Evolutionary conservation across 163 green algal species (phyloP).

Genomic region (Scenedesmus sp.): DNA sequence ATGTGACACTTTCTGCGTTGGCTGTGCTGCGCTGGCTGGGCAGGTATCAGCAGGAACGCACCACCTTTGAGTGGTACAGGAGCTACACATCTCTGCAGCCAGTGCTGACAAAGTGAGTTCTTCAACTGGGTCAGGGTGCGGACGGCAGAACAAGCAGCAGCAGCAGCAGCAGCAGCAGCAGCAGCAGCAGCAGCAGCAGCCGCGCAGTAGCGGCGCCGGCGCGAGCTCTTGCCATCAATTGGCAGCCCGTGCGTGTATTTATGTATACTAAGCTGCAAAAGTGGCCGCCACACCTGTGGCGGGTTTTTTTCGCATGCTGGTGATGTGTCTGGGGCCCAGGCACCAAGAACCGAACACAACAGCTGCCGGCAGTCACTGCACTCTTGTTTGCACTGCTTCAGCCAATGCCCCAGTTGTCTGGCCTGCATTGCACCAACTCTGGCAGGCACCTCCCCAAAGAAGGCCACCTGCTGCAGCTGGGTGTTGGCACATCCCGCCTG

Average conservation of each 20-base stretch:
- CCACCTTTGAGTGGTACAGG: slow-evolving; percentile 55
- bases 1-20: neutral
- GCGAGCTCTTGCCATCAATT: too few species aligned
- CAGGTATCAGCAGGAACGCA: slow-evolving; percentile 37
- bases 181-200: neutral
- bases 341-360: too few species aligned
- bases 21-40: neutral
- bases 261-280: too few species aligned
- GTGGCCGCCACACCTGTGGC: too few species aligned
- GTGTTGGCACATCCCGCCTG: slow-evolving; percentile 45
- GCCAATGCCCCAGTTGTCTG: too few species aligned
- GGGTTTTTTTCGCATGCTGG: too few species aligned
- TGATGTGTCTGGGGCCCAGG: too few species aligned
- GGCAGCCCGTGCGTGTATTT: too few species aligned
- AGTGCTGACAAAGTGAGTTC: slow-evolving; percentile 31
- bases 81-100: slow-evolving; percentile 30
- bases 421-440: neutral
- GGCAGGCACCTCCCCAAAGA: slow-evolving; percentile 48
- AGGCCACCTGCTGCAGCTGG: slow-evolving; percentile 43
- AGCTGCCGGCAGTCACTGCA: too few species aligned
- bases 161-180: neutral
- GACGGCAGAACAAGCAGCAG: neutral
- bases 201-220: too few species aligned
- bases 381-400: too few species aligned
- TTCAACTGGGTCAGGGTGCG: too few species aligned